Percentiles rank a stretch among this genome's conserved stretches.
phyloP scores from a whole-genome alignment of 495 filamentous ascomycete species.

The Staphylotrichum tortipilum region DNA sequence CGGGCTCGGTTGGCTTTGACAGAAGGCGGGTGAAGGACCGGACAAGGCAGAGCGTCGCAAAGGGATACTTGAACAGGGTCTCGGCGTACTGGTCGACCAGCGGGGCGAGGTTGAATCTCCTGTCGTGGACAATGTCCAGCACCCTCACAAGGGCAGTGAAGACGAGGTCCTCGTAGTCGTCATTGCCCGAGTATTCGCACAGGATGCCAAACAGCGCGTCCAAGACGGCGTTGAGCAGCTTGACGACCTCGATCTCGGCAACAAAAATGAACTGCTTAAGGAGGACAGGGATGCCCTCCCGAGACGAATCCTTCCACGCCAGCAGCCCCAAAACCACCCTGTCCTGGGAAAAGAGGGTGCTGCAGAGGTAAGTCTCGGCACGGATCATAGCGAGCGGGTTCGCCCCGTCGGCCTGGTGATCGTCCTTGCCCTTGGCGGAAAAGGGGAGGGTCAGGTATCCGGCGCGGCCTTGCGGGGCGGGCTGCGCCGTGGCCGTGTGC shows the following conservation, averaged over 20 bases:
- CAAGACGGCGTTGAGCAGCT: slow-evolving; percentile 80
- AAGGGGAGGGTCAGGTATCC: slow-evolving; percentile 82
- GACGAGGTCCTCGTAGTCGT: slow-evolving; percentile 85
- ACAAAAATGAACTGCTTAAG: slow-evolving; percentile 84
- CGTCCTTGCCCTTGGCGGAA: slow-evolving; percentile 56
- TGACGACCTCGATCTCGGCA: slow-evolving; percentile 94
- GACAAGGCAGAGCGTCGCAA: slow-evolving; percentile 85
- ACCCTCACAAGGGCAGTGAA: slow-evolving; percentile 86
- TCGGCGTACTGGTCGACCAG: slow-evolving; percentile 90
- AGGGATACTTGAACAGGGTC: slow-evolving; percentile 83
- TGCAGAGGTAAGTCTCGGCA: slow-evolving; percentile 85
- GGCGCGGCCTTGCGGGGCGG: slow-evolving; percentile 52
- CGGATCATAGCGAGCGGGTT: slow-evolving; percentile 67
- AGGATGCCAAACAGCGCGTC: slow-evolving; percentile 87
- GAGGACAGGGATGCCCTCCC: slow-evolving; percentile 59
- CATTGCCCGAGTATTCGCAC: slow-evolving; percentile 77
- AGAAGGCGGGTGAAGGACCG: slow-evolving; percentile 77
- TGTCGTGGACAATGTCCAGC: slow-evolving; percentile 87
- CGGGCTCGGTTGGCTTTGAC: slow-evolving; percentile 64
- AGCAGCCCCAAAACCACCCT: slow-evolving; percentile 75
- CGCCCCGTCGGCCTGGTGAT: slow-evolving; percentile 62
- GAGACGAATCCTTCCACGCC: slow-evolving; percentile 70
- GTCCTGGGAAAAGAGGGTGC: slow-evolving; percentile 92
- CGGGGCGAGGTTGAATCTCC: slow-evolving; percentile 82
- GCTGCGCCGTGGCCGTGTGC: slow-evolving; percentile 50